A percentile compares a stretch with the other conserved stretches of the same genome.
Conservation (phyloP, 129 eudicot genomes). For the Dittrichia graveolens region DNA sequence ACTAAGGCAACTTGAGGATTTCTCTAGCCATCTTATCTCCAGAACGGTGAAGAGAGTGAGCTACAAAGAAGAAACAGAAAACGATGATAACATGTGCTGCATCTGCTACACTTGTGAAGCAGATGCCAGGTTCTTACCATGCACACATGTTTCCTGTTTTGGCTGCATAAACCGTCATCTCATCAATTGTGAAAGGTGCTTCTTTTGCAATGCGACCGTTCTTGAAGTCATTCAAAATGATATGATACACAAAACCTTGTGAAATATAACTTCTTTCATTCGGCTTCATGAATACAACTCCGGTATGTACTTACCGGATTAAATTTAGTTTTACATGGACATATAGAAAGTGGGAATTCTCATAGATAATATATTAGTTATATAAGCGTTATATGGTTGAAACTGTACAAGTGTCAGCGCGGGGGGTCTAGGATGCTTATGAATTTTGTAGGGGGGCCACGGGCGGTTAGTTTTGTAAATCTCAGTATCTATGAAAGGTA, state of each 20-base stretch:
- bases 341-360: constrained; percentile 30
- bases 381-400: constrained; percentile 22
- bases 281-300: constrained; percentile 20
- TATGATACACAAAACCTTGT: constrained; percentile 24
- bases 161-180: constrained; percentile 96
- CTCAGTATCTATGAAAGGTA: constrained; percentile 33
- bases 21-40: constrained; percentile 61
- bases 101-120: constrained; percentile 73
- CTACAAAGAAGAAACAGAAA: constrained; percentile 50
- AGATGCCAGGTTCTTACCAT: constrained; percentile 76
- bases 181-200: constrained; percentile 90
- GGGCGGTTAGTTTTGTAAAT: constrained; percentile 27
- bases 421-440: constrained; percentile 24
- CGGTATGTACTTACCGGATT: constrained; percentile 14
- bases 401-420: constrained; percentile 2
- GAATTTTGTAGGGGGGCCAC: constrained; percentile 34
- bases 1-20: constrained; percentile 69
- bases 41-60: constrained; percentile 42
- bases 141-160: constrained; percentile 80
- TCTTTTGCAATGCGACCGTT: constrained; percentile 88
- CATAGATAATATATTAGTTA: constrained; percentile 24
- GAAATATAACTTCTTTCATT: constrained; percentile 22
- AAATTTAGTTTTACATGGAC: constrained; percentile 26
- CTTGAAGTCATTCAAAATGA: constrained; percentile 49
- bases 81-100: constrained; percentile 67